These are phyloP conservation scores for Leucocoprinus gongylophorus DNA, from an alignment of 1,284 basidiomycete species.

Conservation along the genomic window DNA sequence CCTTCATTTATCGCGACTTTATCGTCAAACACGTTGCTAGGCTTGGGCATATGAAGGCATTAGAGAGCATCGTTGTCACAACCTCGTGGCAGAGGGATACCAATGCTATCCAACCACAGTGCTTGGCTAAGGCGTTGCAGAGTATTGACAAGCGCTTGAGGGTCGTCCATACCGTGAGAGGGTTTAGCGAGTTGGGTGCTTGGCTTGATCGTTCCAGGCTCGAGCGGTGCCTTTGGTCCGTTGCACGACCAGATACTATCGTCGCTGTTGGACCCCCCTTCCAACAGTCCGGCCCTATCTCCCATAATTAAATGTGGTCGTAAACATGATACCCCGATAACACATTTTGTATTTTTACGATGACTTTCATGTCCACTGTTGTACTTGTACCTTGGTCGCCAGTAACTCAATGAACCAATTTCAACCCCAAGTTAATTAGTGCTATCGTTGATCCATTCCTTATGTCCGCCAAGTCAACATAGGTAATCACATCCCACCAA, in stretches of 20 bases:
- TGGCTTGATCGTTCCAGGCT: constrained; percentile 7
- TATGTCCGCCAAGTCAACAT: too few species aligned
- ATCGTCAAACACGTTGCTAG: constrained; percentile 3
- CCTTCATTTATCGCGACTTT: constrained; percentile 11
- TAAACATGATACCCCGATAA: too few species aligned
- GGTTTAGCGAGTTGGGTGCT: constrained; percentile 5
- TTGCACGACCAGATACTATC: constrained; percentile 8
- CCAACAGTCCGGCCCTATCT: not conserved
- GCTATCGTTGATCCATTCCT: too few species aligned
- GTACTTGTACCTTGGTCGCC: too few species aligned
- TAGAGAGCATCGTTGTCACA: constrained; percentile 6
- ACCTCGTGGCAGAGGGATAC: constrained; percentile 6
- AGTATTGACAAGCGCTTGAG: constrained; percentile 8
- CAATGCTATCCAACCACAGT: not conserved
- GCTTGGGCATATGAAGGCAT: constrained; percentile 1
- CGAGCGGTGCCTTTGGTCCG: constrained; percentile 7
- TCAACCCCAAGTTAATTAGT: too few species aligned
- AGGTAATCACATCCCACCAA: too few species aligned
- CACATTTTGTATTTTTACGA: too few species aligned
- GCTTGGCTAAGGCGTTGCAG: constrained; percentile 5
- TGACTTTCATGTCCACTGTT: too few species aligned
- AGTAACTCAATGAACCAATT: too few species aligned
- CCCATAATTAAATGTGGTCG: too few species aligned
- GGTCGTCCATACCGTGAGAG: constrained; percentile 6
- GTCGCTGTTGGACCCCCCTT: not conserved